Evolutionary conservation across 1,284 basidiomycete species (phyloP), one percentile per base, ranked within the genome.

Genomic region (Cystobasidium slooffiae): DNA sequence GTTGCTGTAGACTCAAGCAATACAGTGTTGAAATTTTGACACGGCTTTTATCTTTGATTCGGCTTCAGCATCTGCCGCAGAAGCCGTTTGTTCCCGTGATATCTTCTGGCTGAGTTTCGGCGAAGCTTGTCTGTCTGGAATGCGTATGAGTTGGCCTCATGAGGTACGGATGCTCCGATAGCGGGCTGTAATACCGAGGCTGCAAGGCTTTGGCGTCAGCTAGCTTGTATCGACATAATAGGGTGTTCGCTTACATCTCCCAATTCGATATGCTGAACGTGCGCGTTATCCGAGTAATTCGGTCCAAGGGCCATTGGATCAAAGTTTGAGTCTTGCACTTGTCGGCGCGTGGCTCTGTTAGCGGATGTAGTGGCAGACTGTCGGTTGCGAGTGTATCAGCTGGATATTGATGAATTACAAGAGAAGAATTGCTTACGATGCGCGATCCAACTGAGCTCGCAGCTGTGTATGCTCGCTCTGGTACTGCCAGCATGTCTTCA

Each of bases 291-390:
- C 5, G 44, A 31, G 31, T 24, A 46, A 8, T n/a, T 49, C 18
- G 64, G 64, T 6, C 64, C 64, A 1, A 66, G 51, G 0, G 64
- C 64, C 0, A 47, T 41, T 14, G 39, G 44, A 37, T 66, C 51
- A 31, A 66, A 66, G 37, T 43, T 66, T 7, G 64, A 20, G 22
- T 66, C 64, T 16, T 55, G 64, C 12, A 66, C 64, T 41, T 59
- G 37, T 22, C 44, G 61, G n/a, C 31, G 18, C 20, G 37, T 22
- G 9, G 24, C 47, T 16, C 43, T 39, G 31, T 47, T 46, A 46
- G 20, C 61, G 6, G 43, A 47, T 7, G 44, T n/a, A 10, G 24
- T 20, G 1, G 14, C 44, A 47, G 61, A 63, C 61, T 63, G 7
- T n/a, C n/a, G n/a, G n/a, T n/a, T n/a, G n/a, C n/a, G n/a, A n/a